A percentile compares a stretch with the other conserved stretches of the same genome.
Conservation (phyloP, 768 basidiomycete genomes). For the Trichaptum fuscoviolaceum region DNA sequence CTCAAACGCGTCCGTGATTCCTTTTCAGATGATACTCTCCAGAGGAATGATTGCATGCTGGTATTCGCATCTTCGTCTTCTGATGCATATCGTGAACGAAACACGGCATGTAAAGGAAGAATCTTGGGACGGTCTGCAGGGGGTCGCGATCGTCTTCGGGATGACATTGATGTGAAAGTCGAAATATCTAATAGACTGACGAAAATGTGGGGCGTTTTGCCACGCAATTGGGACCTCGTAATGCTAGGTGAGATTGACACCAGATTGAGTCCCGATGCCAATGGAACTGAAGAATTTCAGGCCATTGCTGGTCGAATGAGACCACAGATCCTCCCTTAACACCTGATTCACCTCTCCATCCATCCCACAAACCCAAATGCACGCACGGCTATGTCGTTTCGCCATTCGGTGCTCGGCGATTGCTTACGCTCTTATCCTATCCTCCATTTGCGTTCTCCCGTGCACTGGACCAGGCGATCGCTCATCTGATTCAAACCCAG, state of each 20-base stretch:
- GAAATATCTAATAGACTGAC: slow-evolving; percentile 42
- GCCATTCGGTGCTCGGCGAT: slow-evolving; percentile 50
- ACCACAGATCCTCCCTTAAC: slow-evolving; percentile 35
- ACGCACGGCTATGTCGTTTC: slow-evolving; percentile 72
- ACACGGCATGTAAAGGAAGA: slow-evolving; percentile 17
- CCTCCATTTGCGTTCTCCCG: slow-evolving; percentile 73
- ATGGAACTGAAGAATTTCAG: slow-evolving; percentile 28
- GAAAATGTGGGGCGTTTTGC: slow-evolving; percentile 46
- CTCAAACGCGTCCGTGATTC: slow-evolving; percentile 18
- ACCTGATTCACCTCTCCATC: slow-evolving; percentile 38
- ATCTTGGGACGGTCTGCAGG: slow-evolving; percentile 16
- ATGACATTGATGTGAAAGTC: slow-evolving; percentile 74
- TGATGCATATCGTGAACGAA: slow-evolving; percentile 36
- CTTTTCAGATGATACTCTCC: slow-evolving; percentile 48
- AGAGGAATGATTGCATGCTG: slow-evolving; percentile 63
- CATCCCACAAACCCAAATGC: slow-evolving; percentile 59
- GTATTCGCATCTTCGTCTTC: slow-evolving; percentile 57
- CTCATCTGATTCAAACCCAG: slow-evolving; percentile 57
- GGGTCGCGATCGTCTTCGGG: slow-evolving; percentile 56
- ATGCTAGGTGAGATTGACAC: slow-evolving; percentile 49
- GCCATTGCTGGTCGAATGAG: slow-evolving; percentile 80
- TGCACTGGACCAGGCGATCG: slow-evolving; percentile 67
- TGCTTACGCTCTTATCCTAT: slow-evolving; percentile 53
- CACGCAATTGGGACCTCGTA: slow-evolving; percentile 65
- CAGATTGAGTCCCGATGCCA: slow-evolving; percentile 4